phyloP scores from a whole-genome alignment of 2,329 filamentous ascomycete genomes.

The Periconia macrospinosa region DNA sequence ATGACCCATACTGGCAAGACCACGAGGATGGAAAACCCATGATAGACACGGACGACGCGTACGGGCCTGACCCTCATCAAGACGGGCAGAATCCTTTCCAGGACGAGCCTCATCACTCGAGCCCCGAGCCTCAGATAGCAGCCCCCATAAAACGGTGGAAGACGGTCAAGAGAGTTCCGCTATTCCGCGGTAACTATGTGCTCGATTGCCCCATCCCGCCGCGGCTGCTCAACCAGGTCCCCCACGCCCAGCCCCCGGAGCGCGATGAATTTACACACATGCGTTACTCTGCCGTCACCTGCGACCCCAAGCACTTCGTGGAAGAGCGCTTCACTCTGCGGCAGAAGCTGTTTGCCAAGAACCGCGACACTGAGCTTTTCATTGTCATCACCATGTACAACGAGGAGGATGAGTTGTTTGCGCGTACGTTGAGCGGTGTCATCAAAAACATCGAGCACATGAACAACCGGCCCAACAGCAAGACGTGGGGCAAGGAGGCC shows the following conservation, averaged over 20 bases:
- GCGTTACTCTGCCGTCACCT: slow-evolving; percentile 93
- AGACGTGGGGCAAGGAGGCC: slow-evolving; percentile 96
- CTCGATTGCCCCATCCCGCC: slow-evolving; percentile 96
- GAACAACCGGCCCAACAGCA: slow-evolving; percentile 89
- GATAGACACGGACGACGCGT: slow-evolving; percentile 64
- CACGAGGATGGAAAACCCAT: slow-evolving; percentile 77
- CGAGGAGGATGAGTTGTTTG: slow-evolving; percentile 94
- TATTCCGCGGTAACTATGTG: slow-evolving; percentile 95
- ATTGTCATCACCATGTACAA: slow-evolving; percentile 99
- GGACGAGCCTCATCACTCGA: slow-evolving; percentile 45
- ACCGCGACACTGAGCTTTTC: slow-evolving; percentile 89
- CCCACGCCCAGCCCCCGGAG: slow-evolving; percentile 76
- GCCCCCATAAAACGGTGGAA: slow-evolving; percentile 85
- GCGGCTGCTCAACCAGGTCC: slow-evolving; percentile 80
- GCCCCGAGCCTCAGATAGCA: slow-evolving; percentile 56
- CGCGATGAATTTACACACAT: slow-evolving; percentile 86
- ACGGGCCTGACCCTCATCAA: slow-evolving; percentile 61
- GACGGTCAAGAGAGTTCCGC: slow-evolving; percentile 96
- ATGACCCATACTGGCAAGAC: slow-evolving; percentile 63
- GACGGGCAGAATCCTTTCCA: slow-evolving; percentile 44
- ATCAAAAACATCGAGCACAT: slow-evolving; percentile 99
- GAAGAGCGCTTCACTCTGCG: slow-evolving; percentile 88
- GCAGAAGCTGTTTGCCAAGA: slow-evolving; percentile 89
- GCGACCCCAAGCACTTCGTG: slow-evolving; percentile 86
- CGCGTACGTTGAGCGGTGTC: slow-evolving; percentile 92